These are phyloP conservation scores for Citrus unshiu DNA, from an alignment of 345 rosid genomes.

Conservation along the genomic window DNA sequence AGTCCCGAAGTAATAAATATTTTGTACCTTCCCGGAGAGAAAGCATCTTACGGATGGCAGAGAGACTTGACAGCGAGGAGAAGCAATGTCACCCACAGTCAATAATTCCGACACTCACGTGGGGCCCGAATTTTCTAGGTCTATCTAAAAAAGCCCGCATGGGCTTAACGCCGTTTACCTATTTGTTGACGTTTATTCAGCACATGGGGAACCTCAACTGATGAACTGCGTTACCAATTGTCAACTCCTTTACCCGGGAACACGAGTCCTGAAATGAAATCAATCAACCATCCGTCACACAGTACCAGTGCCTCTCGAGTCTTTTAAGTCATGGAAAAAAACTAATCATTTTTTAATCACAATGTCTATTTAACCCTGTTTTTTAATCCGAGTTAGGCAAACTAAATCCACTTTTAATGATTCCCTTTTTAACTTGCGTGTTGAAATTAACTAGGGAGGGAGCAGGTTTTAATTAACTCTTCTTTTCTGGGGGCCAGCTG, in stretches of 20 bases:
- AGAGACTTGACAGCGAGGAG: conserved; percentile 2
- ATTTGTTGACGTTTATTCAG: conserved; percentile 9
- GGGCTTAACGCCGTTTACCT: conserved; percentile 2
- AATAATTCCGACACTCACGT: conserved; percentile 23
- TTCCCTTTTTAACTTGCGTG: conserved; percentile 1
- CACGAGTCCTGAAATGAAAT: neutral
- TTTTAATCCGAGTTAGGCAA: conserved; percentile 22
- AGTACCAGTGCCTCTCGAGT: too few species aligned
- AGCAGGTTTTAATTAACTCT: neutral
- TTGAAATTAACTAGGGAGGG: neutral
- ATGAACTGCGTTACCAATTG: conserved; percentile 1
- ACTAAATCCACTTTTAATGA: conserved; percentile 7
- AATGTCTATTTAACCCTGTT: neutral
- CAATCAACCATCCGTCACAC: neutral
- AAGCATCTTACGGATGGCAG: neutral
- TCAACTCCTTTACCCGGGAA: conserved; percentile 24
- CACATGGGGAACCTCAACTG: neutral
- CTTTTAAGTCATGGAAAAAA: neutral
- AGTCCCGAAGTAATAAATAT: neutral
- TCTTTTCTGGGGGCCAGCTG: neutral
- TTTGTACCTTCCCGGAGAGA: conserved; percentile 30
- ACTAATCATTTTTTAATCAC: conserved; percentile 15
- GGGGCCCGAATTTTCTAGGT: conserved; percentile 10
- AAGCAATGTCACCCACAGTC: conserved; percentile 12
- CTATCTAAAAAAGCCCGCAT: neutral